A percentile compares a stretch with the other conserved stretches of the same genome.
Conservation (phyloP, 1,284 basidiomycete genomes). For the Puccinia hordei region DNA sequence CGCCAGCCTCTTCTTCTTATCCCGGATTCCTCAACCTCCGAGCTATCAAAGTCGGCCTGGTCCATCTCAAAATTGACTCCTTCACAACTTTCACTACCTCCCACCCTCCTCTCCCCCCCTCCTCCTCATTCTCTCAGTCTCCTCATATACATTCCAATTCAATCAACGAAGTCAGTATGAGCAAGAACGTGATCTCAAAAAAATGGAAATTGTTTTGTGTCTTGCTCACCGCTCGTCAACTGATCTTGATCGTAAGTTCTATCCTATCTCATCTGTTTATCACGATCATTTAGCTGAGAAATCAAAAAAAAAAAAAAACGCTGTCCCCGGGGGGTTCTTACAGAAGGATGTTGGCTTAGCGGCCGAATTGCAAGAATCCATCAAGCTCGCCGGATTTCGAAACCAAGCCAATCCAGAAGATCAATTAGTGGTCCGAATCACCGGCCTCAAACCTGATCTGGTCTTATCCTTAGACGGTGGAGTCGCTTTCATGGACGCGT, state of each 20-base stretch:
- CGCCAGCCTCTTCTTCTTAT: neutral
- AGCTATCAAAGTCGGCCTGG: constrained; percentile 72
- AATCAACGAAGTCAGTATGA: constrained; percentile 21
- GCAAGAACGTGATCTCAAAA: constrained; percentile 71
- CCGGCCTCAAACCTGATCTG: constrained; percentile 81
- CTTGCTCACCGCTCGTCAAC: constrained; percentile 82
- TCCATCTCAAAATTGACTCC: constrained; percentile 69
- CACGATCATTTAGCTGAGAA: too few relatives aligned
- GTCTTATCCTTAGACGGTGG: constrained; percentile 75
- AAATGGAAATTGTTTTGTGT: constrained; percentile 90
- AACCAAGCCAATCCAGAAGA: constrained; percentile 31
- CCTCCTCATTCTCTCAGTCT: neutral
- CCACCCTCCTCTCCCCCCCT: neutral
- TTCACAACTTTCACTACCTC: neutral
- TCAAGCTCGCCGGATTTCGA: constrained; percentile 12
- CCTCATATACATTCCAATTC: neutral
- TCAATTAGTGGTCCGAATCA: constrained; percentile 52
- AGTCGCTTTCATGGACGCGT: constrained; percentile 74
- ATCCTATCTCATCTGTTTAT: neutral
- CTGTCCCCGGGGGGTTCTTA: neutral
- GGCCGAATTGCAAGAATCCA: constrained; percentile 24
- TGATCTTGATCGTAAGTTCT: constrained; percentile 71
- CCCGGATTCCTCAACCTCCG: constrained; percentile 8
- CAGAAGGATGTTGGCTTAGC: constrained; percentile 39
- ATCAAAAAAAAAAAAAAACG: neutral